A percentile compares a stretch with the other conserved stretches of the same genome.
These are phyloP conservation scores for Ophiocordyceps camponoti-floridani DNA, from an alignment of 2,329 filamentous ascomycete species.

Conservation along the genomic window DNA sequence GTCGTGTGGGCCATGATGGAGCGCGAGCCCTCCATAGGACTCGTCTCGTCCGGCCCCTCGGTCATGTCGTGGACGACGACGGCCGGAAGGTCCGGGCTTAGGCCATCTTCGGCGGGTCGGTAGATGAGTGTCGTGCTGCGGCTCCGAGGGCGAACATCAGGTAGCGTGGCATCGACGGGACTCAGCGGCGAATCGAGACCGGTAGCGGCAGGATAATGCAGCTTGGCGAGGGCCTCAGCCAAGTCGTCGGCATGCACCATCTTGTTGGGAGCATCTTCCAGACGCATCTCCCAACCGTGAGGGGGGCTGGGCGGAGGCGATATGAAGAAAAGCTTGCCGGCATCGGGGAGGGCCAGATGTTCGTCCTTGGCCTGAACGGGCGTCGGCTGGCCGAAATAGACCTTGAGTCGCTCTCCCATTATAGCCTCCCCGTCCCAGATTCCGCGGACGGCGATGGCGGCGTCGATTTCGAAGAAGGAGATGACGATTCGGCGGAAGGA, in stretches of 20 bases:
- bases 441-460: slow-evolving; percentile 52
- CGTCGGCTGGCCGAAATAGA: slow-evolving; percentile 51
- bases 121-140: slow-evolving; percentile 50
- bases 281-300: slow-evolving; percentile 48
- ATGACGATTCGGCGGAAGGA: slow-evolving; percentile 69
- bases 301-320: slow-evolving; percentile 50
- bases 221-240: slow-evolving; percentile 44
- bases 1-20: slow-evolving; percentile 41
- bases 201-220: slow-evolving; percentile 27
- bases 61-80: slow-evolving; percentile 53
- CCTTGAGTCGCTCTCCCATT: slow-evolving; percentile 48
- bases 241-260: slow-evolving; percentile 52
- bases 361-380: slow-evolving; percentile 34
- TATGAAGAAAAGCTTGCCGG: slow-evolving; percentile 58
- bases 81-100: slow-evolving; percentile 38
- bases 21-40: slow-evolving; percentile 21
- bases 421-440: slow-evolving; percentile 59
- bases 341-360: slow-evolving; percentile 48
- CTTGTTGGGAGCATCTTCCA: slow-evolving; percentile 55
- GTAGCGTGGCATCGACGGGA: slow-evolving; percentile 11
- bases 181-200: slow-evolving; percentile 11
- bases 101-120: slow-evolving; percentile 37
- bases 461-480: slow-evolving; percentile 54
- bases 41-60: slow-evolving; percentile 28
- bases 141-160: slow-evolving; percentile 23